Conservation (phyloP, 352 stramenopile species). For the Phytopythium montanum region DNA sequence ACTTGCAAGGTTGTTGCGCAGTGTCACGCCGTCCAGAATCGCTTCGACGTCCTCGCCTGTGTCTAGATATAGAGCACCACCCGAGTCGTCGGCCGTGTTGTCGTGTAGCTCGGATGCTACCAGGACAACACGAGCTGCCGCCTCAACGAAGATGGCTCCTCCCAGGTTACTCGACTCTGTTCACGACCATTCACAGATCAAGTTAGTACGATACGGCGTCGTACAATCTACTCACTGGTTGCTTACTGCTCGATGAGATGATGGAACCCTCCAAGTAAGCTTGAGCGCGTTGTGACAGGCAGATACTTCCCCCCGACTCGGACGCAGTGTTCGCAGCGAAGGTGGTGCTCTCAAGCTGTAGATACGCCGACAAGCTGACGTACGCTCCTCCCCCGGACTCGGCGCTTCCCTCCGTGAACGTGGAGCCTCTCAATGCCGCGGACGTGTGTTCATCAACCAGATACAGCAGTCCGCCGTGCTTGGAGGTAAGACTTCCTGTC, state of each 20-base stretch:
- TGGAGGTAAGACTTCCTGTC: conserved; percentile 5
- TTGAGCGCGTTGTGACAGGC: conserved; percentile 22
- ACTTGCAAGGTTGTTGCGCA: conserved; percentile 38
- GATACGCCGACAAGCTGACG: conserved; percentile 18
- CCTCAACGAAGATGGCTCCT: conserved; percentile 46
- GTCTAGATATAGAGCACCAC: conserved; percentile 51
- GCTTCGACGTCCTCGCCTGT: conserved; percentile 38
- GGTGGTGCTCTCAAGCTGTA: conserved; percentile 18
- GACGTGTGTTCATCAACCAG: conserved; percentile 16
- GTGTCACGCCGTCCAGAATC: conserved; percentile 17
- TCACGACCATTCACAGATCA: background rate
- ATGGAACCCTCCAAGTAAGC: conserved; percentile 21
- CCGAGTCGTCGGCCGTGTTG: conserved; percentile 58
- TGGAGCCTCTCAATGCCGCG: conserved; percentile 17
- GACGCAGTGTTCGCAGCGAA: conserved; percentile 37
- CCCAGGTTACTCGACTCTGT: conserved; percentile 46
- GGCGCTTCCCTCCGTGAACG: conserved; percentile 33
- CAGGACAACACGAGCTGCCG: conserved; percentile 17
- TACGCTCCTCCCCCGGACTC: conserved; percentile 44
- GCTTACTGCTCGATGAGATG: conserved; percentile 38
- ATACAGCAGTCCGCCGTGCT: conserved; percentile 34
- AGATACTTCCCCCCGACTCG: conserved; percentile 48
- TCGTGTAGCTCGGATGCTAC: conserved; percentile 23
- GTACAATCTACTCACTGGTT: background rate
- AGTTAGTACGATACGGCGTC: background rate